Conservation (phyloP, 305 asterid species). For the Stenogyne calaminthoides region DNA sequence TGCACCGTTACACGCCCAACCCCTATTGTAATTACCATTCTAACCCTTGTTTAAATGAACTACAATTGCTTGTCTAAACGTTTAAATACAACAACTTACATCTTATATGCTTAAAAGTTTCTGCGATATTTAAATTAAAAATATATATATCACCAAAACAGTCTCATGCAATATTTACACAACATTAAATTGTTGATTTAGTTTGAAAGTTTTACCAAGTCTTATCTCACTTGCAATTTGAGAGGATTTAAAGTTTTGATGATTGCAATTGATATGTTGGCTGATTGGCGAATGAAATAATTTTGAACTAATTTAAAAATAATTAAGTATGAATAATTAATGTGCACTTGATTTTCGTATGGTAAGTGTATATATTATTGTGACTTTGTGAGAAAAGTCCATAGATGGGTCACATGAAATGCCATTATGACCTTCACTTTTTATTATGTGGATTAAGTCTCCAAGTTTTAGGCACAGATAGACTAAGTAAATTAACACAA, state of each 20-base stretch:
- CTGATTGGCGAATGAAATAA: neutral
- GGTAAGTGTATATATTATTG: neutral
- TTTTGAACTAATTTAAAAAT: too few species aligned
- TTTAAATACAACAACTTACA: too few species aligned
- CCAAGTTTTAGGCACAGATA: neutral
- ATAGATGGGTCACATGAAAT: neutral
- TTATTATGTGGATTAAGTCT: neutral
- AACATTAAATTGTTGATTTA: too few species aligned
- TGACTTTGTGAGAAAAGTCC: neutral
- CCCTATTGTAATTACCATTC: conserved; percentile 23
- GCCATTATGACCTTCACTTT: neutral
- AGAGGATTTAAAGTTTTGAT: neutral
- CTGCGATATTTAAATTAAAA: too few species aligned
- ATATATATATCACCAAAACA: too few species aligned
- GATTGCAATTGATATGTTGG: neutral
- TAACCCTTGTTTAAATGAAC: neutral
- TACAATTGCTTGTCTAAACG: neutral
- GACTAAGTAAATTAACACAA: neutral
- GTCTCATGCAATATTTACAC: too few species aligned
- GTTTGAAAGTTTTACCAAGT: too few species aligned
- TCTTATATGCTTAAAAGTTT: too few species aligned
- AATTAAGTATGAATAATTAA: too few species aligned
- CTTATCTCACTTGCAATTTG: neutral
- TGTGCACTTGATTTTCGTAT: neutral
- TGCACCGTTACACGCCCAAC: conserved; percentile 18